Evolutionary conservation across 106 monocot genomes (phyloP), one percentile per base, ranked within the genome.

Genomic region (Xerophyta viscosa): DNA sequence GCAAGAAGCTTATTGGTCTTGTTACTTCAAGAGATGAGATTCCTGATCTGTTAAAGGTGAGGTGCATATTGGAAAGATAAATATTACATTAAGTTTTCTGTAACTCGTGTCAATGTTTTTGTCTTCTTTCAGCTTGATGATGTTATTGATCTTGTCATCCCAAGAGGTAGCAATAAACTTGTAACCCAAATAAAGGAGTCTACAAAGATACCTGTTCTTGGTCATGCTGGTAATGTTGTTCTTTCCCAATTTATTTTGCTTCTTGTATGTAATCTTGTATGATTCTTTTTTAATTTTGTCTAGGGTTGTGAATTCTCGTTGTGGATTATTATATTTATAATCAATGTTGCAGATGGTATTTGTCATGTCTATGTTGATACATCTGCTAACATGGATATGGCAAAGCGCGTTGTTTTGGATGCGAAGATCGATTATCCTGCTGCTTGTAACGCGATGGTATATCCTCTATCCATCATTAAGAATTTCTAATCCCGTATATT

Each of bases 381-480:
- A 67, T 80, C 84, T 42, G 88, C 93, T 68, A 52, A 94, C 52
- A 57, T 94, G 63, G 72, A 69, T 20, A 81, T 94, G 88, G 80
- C 88, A 57, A 94, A 78, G 29, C 58, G 27, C 13, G 78, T 94
- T 48, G 74, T 94, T 45, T 60, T 90, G 60, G 96, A 98, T 75
- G 81, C 96, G 53, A 98, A 98, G 63, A 64, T 56, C 56, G 96
- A 98, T 76, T 98, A 98, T 74, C 89, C 96, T 62, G 96, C 96
- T 65, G 96, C 86, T 36, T 90, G 96, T 61, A 98, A 98, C 77
- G 96, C 96, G n/a, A 90, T 90, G 89, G 94, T 96, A 72, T 8
- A 55, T 74, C 28, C 56, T 26, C 18, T 29, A 18, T 27, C 15
- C 25, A 42, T 41, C 8, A 12, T 26, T 33, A 6, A 33, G 5